Conservation (phyloP, 805 yeast genomes). For the Lipomyces yamadae region DNA sequence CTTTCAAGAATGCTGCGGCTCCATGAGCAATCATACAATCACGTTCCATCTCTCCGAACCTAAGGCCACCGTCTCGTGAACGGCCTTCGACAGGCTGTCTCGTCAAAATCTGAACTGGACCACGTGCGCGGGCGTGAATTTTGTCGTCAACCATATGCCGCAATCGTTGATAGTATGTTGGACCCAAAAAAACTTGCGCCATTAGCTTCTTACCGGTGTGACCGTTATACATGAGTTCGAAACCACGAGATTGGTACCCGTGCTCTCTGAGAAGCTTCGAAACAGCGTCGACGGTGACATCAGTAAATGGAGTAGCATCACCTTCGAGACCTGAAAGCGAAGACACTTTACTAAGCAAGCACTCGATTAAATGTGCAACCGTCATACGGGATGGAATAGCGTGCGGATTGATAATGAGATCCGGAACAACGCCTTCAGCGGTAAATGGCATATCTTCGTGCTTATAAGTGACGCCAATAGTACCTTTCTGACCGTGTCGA, state of each 20-base stretch:
- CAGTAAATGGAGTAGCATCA: slow-evolving; percentile 99
- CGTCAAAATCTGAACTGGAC: slow-evolving; percentile 96
- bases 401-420: slow-evolving; percentile 96
- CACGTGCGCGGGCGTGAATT: slow-evolving; percentile 99
- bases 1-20: slow-evolving; percentile 97
- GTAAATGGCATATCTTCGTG: slow-evolving; percentile 99
- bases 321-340: slow-evolving; percentile 96
- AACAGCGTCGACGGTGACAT: slow-evolving; percentile 96
- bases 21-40: slow-evolving; percentile 99
- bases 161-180: slow-evolving; percentile 97
- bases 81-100: slow-evolving; percentile 99
- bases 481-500: slow-evolving; percentile 99
- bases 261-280: slow-evolving; percentile 90
- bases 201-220: slow-evolving; percentile 97
- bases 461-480: slow-evolving; percentile 97
- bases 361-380: slow-evolving; percentile 98
- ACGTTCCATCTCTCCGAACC: slow-evolving; percentile 99
- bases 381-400: slow-evolving; percentile 99
- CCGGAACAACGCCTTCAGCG: slow-evolving; percentile 95
- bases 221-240: slow-evolving; percentile 98
- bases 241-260: slow-evolving; percentile 97
- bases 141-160: slow-evolving; percentile 99
- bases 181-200: slow-evolving; percentile 99
- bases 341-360: slow-evolving; percentile 93
- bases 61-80: slow-evolving; percentile 97